phyloP scores from a whole-genome alignment of 371 early-diverging fungal species.

The Rhizopus arrhizus region DNA sequence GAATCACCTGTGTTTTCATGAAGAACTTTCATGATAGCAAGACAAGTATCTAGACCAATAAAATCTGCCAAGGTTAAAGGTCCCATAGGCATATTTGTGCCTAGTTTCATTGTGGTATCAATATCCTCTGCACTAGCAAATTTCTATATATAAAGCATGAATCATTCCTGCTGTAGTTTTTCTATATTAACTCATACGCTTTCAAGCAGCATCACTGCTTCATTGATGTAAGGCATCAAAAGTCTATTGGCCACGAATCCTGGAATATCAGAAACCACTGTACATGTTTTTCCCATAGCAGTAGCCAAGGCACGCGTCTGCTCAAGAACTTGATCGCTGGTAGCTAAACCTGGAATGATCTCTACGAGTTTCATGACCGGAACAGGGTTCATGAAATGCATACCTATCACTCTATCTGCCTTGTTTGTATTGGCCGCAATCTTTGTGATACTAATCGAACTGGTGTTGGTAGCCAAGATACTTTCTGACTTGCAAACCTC shows the following conservation, averaged over 20 bases:
- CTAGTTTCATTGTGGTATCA: constrained; percentile 97
- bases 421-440: constrained; percentile 87
- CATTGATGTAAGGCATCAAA: constrained; percentile 99
- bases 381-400: constrained; percentile 96
- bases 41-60: constrained; percentile 96
- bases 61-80: constrained; percentile 97
- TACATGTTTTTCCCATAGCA: constrained; percentile 92
- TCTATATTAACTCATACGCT: constrained; percentile 57
- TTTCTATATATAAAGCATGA: constrained; percentile 57
- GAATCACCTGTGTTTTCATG: constrained; percentile 94
- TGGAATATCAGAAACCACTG: constrained; percentile 87
- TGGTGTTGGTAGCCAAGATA: constrained; percentile 96
- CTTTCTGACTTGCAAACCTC: constrained; percentile 67
- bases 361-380: constrained; percentile 98
- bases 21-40: constrained; percentile 95
- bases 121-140: constrained; percentile 94
- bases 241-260: constrained; percentile 97
- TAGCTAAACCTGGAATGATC: constrained; percentile 93
- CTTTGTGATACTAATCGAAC: constrained; percentile 93
- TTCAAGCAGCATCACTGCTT: constrained; percentile 88
- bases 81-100: constrained; percentile 97
- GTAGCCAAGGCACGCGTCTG: constrained; percentile 78
- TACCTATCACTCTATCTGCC: constrained; percentile 87
- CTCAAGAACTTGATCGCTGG: constrained; percentile 68
- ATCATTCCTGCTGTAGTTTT: not conserved